phyloP scores from a whole-genome alignment of 805 yeast genomes.

The Metschnikowia cubensis region DNA sequence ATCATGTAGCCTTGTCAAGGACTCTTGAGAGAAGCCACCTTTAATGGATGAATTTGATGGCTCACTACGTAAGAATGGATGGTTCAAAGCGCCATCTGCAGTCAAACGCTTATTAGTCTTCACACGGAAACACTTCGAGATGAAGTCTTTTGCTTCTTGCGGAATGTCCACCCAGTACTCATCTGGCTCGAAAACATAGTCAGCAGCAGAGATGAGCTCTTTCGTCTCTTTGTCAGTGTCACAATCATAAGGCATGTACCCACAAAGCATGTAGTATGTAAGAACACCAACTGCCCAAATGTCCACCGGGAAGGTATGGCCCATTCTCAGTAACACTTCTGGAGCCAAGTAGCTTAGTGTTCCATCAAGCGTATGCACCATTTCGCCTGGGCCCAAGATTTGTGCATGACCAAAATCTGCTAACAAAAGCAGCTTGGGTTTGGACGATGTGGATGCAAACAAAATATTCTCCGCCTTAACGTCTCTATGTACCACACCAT shows the following conservation, averaged over 20 bases:
- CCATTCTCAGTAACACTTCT: slow-evolving; percentile 50
- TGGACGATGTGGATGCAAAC: slow-evolving; percentile 36
- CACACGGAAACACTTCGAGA: slow-evolving; percentile 48
- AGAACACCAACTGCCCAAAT: slow-evolving; percentile 77
- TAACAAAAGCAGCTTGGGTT: slow-evolving; percentile 38
- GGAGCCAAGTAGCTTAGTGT: slow-evolving; percentile 78
- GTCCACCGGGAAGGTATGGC: slow-evolving; percentile 61
- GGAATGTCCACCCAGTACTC: slow-evolving; percentile 53
- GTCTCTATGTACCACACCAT: slow-evolving; percentile 66
- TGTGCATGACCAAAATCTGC: slow-evolving; percentile 68
- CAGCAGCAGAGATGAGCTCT: slow-evolving; percentile 56
- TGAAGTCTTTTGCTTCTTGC: slow-evolving; percentile 52
- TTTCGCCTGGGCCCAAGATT: slow-evolving; percentile 28
- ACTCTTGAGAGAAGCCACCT: slow-evolving; percentile 13
- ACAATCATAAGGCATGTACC: slow-evolving; percentile 76
- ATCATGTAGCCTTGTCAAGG: slow-evolving; percentile 14
- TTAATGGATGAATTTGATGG: background rate
- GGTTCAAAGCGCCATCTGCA: slow-evolving; percentile 41
- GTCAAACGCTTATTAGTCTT: slow-evolving; percentile 46
- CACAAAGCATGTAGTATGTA: slow-evolving; percentile 65
- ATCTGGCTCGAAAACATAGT: slow-evolving; percentile 58
- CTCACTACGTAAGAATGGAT: slow-evolving; percentile 32
- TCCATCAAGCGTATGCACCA: slow-evolving; percentile 33
- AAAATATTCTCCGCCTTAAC: slow-evolving; percentile 69
- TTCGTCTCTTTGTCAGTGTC: slow-evolving; percentile 66